Evolutionary conservation across 345 rosid genomes (phyloP).

Genomic region (Psidium friedrichsthalianum): DNA sequence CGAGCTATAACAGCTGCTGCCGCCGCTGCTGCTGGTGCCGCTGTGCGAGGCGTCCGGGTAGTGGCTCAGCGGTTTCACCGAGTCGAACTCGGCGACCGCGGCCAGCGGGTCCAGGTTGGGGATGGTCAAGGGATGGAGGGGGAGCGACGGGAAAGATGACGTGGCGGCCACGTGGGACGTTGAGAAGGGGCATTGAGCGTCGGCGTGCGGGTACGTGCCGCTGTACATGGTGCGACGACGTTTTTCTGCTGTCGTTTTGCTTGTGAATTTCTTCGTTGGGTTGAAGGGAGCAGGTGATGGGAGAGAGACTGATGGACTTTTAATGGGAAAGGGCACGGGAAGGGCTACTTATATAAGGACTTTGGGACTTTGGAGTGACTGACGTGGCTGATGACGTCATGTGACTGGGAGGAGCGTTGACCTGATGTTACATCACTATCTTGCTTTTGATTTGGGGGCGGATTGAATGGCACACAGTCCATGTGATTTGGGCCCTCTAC

Average conservation of each 20-base stretch:
- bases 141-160: constrained; percentile 17
- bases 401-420: constrained; percentile 22
- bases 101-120: constrained; percentile 10
- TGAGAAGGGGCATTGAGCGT: constrained; percentile 10
- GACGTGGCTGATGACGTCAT: constrained; percentile 29
- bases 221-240: constrained; percentile 27
- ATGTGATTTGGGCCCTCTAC: neutral
- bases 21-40: constrained; percentile 19
- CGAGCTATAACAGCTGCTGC: constrained; percentile 45
- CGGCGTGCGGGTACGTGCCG: constrained; percentile 5
- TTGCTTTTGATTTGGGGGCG: neutral
- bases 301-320: neutral
- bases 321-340: neutral
- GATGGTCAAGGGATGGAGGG: constrained; percentile 13
- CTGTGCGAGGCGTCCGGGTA: constrained; percentile 8
- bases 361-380: neutral
- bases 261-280: neutral
- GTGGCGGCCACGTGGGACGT: constrained; percentile 10
- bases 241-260: neutral
- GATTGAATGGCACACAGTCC: neutral
- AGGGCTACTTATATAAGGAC: constrained; percentile 15
- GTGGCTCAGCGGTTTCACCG: constrained; percentile 2
- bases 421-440: constrained; percentile 1
- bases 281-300: neutral
- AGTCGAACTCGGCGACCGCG: constrained; percentile 12